Percentiles rank a stretch among this genome's conserved stretches.
phyloP scores from a whole-genome alignment of 106 monocot genomes.

The Alisma plantagoaquatica region DNA sequence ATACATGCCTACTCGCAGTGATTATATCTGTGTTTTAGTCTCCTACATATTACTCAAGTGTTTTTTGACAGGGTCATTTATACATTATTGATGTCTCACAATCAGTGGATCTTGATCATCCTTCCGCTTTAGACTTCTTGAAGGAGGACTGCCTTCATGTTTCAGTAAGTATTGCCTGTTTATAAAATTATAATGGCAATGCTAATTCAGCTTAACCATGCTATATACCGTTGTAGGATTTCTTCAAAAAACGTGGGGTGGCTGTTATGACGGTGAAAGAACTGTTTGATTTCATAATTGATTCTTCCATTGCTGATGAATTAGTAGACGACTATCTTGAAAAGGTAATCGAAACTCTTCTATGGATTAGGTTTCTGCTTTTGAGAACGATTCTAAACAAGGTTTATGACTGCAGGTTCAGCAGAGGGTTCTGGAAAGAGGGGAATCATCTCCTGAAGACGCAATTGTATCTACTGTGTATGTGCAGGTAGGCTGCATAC shows the following conservation, averaged over 20 bases:
- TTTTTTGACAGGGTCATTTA: constrained; percentile 70
- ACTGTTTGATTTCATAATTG: constrained; percentile 83
- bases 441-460: constrained; percentile 31
- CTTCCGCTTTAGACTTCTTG: constrained; percentile 76
- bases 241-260: constrained; percentile 89
- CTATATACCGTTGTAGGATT: constrained; percentile 39
- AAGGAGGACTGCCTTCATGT: constrained; percentile 90
- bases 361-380: not conserved
- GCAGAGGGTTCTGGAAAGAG: constrained; percentile 69
- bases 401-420: constrained; percentile 29
- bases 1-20: not conserved
- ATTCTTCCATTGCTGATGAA: constrained; percentile 63
- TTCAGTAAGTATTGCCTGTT: constrained; percentile 39
- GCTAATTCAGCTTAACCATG: not conserved
- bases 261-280: constrained; percentile 83
- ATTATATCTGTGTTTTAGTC: not conserved
- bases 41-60: not conserved
- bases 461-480: constrained; percentile 55
- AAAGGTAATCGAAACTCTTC: constrained; percentile 30
- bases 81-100: constrained; percentile 98
- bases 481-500: constrained; percentile 79
- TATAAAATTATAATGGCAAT: not conserved
- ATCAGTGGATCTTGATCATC: constrained; percentile 94
- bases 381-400: not conserved
- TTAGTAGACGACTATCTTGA: constrained; percentile 82